Conservation (phyloP, 1,139 yeast species). For the Pichia sp. region DNA sequence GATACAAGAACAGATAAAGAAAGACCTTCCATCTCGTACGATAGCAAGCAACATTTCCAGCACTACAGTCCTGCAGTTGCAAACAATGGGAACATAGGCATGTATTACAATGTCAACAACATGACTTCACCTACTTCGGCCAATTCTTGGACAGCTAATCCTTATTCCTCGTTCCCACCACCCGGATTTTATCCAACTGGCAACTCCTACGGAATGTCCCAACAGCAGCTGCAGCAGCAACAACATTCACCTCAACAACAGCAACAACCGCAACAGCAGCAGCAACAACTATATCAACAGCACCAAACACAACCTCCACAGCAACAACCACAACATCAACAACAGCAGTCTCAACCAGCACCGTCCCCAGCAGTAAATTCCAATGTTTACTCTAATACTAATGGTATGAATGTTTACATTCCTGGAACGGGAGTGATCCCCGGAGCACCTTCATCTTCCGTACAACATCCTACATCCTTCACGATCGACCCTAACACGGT, state of each 20-base stretch:
- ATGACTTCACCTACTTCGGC: not conserved
- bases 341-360: not conserved
- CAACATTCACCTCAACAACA: not conserved
- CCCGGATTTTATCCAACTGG: not conserved
- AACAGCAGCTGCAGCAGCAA: not conserved
- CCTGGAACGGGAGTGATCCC: not conserved
- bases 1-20: not conserved
- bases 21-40: not conserved
- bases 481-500: not conserved
- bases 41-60: not conserved
- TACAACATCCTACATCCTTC: not conserved
- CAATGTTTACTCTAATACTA: not conserved
- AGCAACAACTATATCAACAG: not conserved
- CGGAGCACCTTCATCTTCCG: not conserved
- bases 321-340: not conserved
- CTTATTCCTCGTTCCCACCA: not conserved
- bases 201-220: not conserved
- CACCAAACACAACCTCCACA: not conserved
- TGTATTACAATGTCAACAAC: slow-evolving; percentile 1
- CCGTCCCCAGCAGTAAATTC: not conserved
- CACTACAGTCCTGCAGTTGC: not conserved
- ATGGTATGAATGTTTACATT: not conserved
- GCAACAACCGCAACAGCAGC: not conserved
- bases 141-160: slow-evolving; percentile 1
- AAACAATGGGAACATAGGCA: not conserved